These are phyloP conservation scores for Hericium alpestre DNA, from an alignment of 768 basidiomycete genomes.

Conservation along the genomic window DNA sequence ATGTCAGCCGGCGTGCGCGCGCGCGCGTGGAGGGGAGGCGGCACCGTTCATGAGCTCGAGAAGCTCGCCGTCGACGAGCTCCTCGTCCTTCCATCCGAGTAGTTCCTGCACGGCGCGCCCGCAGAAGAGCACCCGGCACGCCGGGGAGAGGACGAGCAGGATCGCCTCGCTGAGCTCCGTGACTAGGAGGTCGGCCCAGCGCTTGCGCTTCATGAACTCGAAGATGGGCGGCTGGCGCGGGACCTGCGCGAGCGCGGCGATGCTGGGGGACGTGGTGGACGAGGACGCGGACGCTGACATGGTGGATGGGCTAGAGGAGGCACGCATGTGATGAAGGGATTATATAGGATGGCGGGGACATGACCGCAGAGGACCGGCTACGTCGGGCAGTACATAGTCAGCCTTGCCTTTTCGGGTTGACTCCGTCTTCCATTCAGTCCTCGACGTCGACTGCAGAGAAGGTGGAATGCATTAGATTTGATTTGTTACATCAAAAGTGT, in stretches of 20 bases:
- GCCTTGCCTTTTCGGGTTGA: not conserved
- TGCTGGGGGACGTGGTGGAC: not conserved
- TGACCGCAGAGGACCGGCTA: not conserved
- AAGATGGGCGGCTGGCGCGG: conserved; percentile 25
- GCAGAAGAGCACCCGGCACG: conserved; percentile 58
- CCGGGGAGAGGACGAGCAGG: conserved; percentile 54
- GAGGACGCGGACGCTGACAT: not conserved
- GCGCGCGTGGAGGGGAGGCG: not conserved
- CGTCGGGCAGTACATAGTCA: not conserved
- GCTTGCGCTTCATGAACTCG: conserved; percentile 81
- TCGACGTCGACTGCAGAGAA: not conserved
- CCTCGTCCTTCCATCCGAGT: conserved; percentile 67
- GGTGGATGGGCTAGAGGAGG: not conserved
- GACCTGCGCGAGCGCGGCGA: not conserved
- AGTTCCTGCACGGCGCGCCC: conserved; percentile 57
- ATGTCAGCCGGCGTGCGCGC: not conserved
- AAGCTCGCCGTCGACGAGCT: conserved; percentile 61
- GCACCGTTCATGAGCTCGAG: conserved; percentile 54
- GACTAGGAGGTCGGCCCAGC: conserved; percentile 75
- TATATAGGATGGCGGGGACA: not conserved
- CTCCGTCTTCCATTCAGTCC: not conserved
- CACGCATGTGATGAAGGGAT: not conserved
- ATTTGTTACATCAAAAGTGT: not conserved
- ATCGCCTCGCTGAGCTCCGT: conserved; percentile 68
- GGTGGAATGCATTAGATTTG: not conserved